phyloP scores from a whole-genome alignment of 2,329 filamentous ascomycete species.

The Akanthomyces uredinophilus region DNA sequence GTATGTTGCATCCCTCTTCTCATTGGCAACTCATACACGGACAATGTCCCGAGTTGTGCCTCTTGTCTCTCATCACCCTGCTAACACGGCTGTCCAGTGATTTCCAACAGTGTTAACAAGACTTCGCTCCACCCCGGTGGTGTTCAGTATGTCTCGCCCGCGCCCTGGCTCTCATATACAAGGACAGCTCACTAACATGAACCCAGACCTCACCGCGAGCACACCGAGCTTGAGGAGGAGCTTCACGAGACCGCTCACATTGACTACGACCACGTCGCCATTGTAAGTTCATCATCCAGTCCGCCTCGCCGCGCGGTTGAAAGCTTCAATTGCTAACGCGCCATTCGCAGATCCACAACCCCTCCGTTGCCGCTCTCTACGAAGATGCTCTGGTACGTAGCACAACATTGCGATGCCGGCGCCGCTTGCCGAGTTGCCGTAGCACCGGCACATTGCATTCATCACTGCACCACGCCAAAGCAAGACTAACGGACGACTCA shows the following conservation, averaged over 20 bases:
- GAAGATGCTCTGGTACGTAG: conserved; percentile 78
- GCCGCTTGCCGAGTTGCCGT: background rate
- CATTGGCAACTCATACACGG: conserved; percentile 1
- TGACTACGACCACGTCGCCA: conserved; percentile 96
- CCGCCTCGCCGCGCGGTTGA: too few relatives aligned
- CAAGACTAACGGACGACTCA: conserved; percentile 20
- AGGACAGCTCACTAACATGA: conserved; percentile 24
- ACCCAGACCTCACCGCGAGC: conserved; percentile 70
- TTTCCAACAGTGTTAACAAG: conserved; percentile 71
- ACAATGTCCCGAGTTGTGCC: background rate
- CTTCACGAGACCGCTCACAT: conserved; percentile 98
- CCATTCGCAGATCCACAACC: conserved; percentile 67
- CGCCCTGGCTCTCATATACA: conserved; percentile 13
- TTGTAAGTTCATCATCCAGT: conserved; percentile 55
- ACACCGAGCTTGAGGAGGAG: conserved; percentile 95
- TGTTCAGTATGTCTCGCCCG: conserved; percentile 67
- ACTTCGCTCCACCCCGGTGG: conserved; percentile 85
- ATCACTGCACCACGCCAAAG: background rate
- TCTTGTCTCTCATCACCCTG: conserved; percentile 6
- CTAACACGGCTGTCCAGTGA: conserved; percentile 36
- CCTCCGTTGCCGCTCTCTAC: conserved; percentile 91
- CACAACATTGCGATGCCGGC: conserved; percentile 2
- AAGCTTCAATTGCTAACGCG: background rate
- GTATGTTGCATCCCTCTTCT: conserved; percentile 27
- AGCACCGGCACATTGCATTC: conserved; percentile 30